Conservation (phyloP, 139 green algal genomes). For the Limnomonas spitsbergensis region DNA sequence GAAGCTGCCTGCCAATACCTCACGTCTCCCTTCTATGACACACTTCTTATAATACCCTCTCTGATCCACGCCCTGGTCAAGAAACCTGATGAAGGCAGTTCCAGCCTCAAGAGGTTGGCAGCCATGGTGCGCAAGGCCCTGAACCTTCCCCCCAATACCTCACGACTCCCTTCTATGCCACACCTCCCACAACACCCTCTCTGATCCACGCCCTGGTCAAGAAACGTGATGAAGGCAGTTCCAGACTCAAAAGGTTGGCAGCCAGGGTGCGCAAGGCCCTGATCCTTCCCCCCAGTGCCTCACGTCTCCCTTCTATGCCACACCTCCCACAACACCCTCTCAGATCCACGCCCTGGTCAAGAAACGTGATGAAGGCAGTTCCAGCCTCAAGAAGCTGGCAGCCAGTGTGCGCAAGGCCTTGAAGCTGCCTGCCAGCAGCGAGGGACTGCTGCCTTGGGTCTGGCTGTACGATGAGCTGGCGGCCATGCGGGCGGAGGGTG, state of each 20-base stretch:
- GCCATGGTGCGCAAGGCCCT: too few species aligned
- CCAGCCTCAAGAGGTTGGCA: too few species aligned
- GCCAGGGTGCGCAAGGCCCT: not conserved
- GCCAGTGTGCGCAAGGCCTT: not conserved
- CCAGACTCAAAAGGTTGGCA: not conserved
- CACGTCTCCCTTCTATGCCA: too few species aligned
- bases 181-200: too few species aligned
- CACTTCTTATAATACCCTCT: too few species aligned
- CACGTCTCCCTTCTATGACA: too few species aligned
- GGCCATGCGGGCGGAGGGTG: slow-evolving; percentile 22
- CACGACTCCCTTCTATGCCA: too few species aligned
- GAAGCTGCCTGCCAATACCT: too few species aligned
- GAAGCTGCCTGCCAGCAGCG: not conserved
- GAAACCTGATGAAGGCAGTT: too few species aligned
- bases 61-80: too few species aligned
- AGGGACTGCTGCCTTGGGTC: not conserved
- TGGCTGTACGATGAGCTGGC: slow-evolving; percentile 29
- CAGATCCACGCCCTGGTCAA: not conserved
- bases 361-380: not conserved
- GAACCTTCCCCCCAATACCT: too few species aligned
- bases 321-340: too few species aligned
- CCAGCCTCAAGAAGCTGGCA: not conserved
- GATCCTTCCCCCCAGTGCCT: not conserved
- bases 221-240: not conserved
- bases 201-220: not conserved